These are phyloP conservation scores for Xylaria sp. DNA, from an alignment of 2,329 filamentous ascomycete genomes.

Conservation along the genomic window DNA sequence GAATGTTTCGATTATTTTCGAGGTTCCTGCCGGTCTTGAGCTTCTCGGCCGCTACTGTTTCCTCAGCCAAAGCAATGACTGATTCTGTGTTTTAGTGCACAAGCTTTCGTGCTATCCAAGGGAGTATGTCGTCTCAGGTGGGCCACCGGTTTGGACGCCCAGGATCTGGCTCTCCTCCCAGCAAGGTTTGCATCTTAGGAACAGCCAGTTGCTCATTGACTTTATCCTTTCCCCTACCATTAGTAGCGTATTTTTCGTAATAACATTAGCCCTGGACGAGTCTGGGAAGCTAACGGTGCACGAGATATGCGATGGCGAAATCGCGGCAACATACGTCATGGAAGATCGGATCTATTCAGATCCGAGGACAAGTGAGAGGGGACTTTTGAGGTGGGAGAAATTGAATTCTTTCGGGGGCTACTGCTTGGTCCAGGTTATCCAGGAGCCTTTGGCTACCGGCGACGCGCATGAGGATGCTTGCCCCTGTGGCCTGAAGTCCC, in stretches of 20 bases:
- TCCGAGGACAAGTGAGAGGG: slow-evolving; percentile 26
- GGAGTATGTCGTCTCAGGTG: slow-evolving; percentile 28
- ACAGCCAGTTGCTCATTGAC: slow-evolving; percentile 34
- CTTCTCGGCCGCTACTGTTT: not conserved
- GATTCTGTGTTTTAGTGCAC: slow-evolving; percentile 16
- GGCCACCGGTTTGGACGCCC: slow-evolving; percentile 30
- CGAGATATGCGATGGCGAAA: slow-evolving; percentile 33
- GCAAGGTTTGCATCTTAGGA: slow-evolving; percentile 28
- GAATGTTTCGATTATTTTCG: not conserved
- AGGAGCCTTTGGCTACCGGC: slow-evolving; percentile 18
- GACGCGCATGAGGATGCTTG: slow-evolving; percentile 5
- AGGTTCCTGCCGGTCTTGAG: not conserved
- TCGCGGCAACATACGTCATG: slow-evolving; percentile 32
- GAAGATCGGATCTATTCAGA: slow-evolving; percentile 27
- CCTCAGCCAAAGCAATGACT: not conserved
- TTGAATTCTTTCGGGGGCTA: slow-evolving; percentile 40
- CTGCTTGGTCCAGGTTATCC: slow-evolving; percentile 35
- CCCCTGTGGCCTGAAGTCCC: slow-evolving; percentile 24
- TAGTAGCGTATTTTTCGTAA: slow-evolving; percentile 36
- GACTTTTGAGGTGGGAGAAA: slow-evolving; percentile 40
- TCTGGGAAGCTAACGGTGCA: slow-evolving; percentile 33
- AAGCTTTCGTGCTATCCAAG: slow-evolving; percentile 30
- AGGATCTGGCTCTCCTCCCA: slow-evolving; percentile 31
- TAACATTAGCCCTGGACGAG: slow-evolving; percentile 30
- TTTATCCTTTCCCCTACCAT: slow-evolving; percentile 39